These are phyloP conservation scores for Bromus sterilis DNA, from an alignment of 176 grass and related monocot species.

Conservation along the genomic window DNA sequence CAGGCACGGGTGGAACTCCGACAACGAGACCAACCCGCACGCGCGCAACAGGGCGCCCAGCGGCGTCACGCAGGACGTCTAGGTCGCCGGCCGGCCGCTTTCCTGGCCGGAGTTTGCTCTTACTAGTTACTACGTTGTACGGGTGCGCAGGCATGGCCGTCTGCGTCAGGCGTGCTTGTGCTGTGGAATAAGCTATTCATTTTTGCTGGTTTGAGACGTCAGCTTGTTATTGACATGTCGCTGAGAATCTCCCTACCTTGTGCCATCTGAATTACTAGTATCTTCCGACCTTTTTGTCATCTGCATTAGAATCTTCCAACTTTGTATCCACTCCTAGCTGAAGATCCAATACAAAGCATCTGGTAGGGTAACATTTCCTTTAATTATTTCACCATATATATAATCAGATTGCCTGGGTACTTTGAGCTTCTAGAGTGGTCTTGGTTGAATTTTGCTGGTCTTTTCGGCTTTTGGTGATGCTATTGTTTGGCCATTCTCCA, in stretches of 20 bases:
- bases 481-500: too few relatives aligned
- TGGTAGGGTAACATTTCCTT: too few relatives aligned
- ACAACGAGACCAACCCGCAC: constrained; percentile 30
- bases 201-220: background rate
- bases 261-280: background rate
- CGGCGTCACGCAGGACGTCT: constrained; percentile 72
- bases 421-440: too few relatives aligned
- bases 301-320: background rate
- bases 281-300: background rate
- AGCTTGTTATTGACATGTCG: background rate
- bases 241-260: background rate
- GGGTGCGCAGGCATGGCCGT: background rate
- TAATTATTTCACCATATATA: too few relatives aligned
- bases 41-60: constrained; percentile 33
- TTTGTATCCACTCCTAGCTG: background rate
- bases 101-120: background rate
- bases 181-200: constrained; percentile 22
- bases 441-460: too few relatives aligned
- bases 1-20: background rate
- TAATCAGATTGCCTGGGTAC: too few relatives aligned
- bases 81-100: background rate
- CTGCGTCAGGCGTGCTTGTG: background rate
- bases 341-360: background rate
- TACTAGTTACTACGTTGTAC: too few relatives aligned
- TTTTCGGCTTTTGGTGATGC: too few relatives aligned